Evolutionary conservation across 2,329 filamentous ascomycete species (phyloP), one percentile per base, ranked within the genome.

Genomic region (Leptodontidium sp.): DNA sequence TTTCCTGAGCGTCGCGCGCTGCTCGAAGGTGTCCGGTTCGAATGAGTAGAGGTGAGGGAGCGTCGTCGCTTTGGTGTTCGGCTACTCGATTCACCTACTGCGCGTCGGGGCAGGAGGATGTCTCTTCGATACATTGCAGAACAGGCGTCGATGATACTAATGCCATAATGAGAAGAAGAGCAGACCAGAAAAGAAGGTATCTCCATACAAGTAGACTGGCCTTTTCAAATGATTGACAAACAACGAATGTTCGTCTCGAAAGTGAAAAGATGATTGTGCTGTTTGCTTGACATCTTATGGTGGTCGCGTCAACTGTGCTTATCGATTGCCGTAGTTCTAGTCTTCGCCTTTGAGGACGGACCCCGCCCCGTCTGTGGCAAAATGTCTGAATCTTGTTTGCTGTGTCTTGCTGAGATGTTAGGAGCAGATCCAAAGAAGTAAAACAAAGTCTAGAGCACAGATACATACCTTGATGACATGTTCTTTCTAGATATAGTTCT

Each of bases 1-100:
- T 64, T 64, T 45, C 47, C 24, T 11, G 61, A 53, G 24, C 26
- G 43, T 14, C n/a, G 61, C 12, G 61, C 43, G n/a, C 12, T 64
- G 49, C 29, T 40, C n/a, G 47, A 40, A 11, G 45, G 29, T 52
- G 61, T 32, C 24, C 9, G 40, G 14, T 29, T 24, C 1, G 47
- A 64, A 5, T 21, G 32, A 2, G 47, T 24, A 21, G 17, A 38
- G 47, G 61, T n/a, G 29, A 15, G 12, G 29, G 29, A 14, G 6
- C 47, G 29, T 52, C 35, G n/a, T n/a, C 29, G 61, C 3, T 52
- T 45, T 9, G 29, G 43, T 26, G 49, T 64, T 53, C 47, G 47
- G 47, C 5, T 53, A 12, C 45, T 62, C 15, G 47, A 26, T 35
- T 64, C 35, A 12, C 45, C 49, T 43, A 53, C 49, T 43, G 43